A percentile compares a stretch with the other conserved stretches of the same genome.
Evolutionary conservation across 148 eudicot genomes (phyloP).

Genomic region (Pouteria glomerata): DNA sequence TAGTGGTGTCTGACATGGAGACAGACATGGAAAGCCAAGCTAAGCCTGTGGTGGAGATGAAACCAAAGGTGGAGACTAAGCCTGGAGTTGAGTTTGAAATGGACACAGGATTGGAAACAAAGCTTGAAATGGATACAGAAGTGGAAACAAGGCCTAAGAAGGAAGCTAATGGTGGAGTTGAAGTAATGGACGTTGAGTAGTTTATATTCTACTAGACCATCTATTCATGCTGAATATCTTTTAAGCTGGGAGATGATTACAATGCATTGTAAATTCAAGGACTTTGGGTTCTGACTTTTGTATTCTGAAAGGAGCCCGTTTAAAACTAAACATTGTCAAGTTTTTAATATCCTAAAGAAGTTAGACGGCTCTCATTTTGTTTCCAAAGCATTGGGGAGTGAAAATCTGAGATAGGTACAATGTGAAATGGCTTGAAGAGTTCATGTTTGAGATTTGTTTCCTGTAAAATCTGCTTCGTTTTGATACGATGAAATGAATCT

Average conservation of each 20-base stretch:
- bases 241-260: neutral
- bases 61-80: slow-evolving; percentile 16
- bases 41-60: slow-evolving; percentile 17
- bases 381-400: too few species aligned
- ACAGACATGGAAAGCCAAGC: too few species aligned
- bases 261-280: too few species aligned
- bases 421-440: too few species aligned
- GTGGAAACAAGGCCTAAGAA: slow-evolving; percentile 1
- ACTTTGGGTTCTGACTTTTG: slow-evolving; percentile 2
- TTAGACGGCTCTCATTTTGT: too few species aligned
- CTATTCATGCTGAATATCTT: neutral
- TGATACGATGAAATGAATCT: neutral
- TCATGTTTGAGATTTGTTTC: neutral
- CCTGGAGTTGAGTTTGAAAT: too few species aligned
- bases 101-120: slow-evolving; percentile 23
- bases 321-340: too few species aligned
- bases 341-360: too few species aligned
- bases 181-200: slow-evolving; percentile 45
- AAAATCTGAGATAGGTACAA: too few species aligned
- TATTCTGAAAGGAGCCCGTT: neutral
- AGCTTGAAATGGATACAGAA: slow-evolving; percentile 15
- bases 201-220: neutral
- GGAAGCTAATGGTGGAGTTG: slow-evolving; percentile 26
- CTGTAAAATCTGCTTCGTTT: neutral
- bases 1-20: slow-evolving; percentile 18